These are phyloP conservation scores for Starmerella floricola DNA, from an alignment of 805 yeast genomes.

Conservation along the genomic window DNA sequence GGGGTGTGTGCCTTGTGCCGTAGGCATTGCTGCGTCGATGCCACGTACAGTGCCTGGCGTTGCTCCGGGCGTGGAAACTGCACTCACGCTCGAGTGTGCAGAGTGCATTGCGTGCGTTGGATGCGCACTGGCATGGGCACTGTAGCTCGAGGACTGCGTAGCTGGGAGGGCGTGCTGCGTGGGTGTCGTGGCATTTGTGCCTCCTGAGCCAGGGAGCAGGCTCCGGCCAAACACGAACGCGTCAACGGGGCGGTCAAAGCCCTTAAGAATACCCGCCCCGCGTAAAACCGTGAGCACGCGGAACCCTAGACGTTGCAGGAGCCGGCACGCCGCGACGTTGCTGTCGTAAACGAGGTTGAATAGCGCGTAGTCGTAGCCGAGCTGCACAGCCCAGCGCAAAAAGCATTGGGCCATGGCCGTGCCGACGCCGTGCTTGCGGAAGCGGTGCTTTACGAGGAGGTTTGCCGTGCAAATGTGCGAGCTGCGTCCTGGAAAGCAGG, in stretches of 20 bases:
- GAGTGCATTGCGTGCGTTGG: no score
- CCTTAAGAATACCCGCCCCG: constrained; percentile 80
- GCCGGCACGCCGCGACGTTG: constrained; percentile 67
- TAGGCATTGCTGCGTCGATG: no score
- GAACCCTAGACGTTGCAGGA: constrained; percentile 67
- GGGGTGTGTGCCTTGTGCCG: no score
- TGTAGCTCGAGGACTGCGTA: background rate
- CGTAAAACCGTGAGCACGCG: constrained; percentile 66
- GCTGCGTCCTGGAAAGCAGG: constrained; percentile 86
- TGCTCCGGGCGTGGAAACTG: no score
- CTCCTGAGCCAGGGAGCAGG: constrained; percentile 26
- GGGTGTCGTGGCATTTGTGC: background rate
- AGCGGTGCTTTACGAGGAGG: constrained; percentile 83
- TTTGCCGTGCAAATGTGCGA: constrained; percentile 87
- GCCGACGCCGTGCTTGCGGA: constrained; percentile 86
- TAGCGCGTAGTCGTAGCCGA: constrained; percentile 75
- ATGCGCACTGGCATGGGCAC: no score
- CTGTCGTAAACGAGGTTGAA: constrained; percentile 83
- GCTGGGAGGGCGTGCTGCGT: background rate
- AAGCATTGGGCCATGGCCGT: constrained; percentile 70
- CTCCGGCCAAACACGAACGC: constrained; percentile 77
- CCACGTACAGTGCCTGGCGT: no score
- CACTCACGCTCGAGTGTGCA: no score
- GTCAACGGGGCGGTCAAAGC: constrained; percentile 74
- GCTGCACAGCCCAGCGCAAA: constrained; percentile 77